phyloP scores from a whole-genome alignment of 2,329 filamentous ascomycete genomes.

The Alternaria gaisen region DNA sequence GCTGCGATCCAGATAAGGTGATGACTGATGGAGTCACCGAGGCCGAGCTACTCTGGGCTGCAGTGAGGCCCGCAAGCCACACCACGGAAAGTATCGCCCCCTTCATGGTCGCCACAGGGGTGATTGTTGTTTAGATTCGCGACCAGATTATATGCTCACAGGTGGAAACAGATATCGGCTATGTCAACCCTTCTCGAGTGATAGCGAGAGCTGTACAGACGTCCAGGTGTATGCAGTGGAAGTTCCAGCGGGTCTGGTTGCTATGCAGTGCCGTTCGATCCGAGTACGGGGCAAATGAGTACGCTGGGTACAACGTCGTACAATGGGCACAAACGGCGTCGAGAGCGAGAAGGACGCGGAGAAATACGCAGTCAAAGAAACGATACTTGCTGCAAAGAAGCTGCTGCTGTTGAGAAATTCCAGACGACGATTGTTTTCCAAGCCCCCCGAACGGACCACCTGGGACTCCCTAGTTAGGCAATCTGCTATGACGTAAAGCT shows the following conservation, averaged over 20 bases:
- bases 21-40: constrained; percentile 33
- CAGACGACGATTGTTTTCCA: constrained; percentile 16
- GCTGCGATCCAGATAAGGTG: constrained; percentile 36
- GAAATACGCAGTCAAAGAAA: not conserved
- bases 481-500: constrained; percentile 31
- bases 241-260: constrained; percentile 4
- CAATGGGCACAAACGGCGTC: not conserved
- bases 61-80: constrained; percentile 36
- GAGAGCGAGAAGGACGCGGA: not conserved
- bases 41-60: constrained; percentile 35
- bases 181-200: not conserved
- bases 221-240: not conserved
- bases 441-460: constrained; percentile 15
- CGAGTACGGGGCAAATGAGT: constrained; percentile 1
- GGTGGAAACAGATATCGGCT: not conserved
- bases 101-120: constrained; percentile 33
- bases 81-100: constrained; percentile 28
- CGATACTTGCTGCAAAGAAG: not conserved
- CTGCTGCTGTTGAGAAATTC: constrained; percentile 2
- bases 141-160: not conserved
- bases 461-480: constrained; percentile 10
- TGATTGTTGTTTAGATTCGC: not conserved
- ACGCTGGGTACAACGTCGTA: not conserved
- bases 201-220: constrained; percentile 1
- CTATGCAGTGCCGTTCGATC: constrained; percentile 6